phyloP scores from a whole-genome alignment of 306 rosid species.

The Albizia julibrissin region DNA sequence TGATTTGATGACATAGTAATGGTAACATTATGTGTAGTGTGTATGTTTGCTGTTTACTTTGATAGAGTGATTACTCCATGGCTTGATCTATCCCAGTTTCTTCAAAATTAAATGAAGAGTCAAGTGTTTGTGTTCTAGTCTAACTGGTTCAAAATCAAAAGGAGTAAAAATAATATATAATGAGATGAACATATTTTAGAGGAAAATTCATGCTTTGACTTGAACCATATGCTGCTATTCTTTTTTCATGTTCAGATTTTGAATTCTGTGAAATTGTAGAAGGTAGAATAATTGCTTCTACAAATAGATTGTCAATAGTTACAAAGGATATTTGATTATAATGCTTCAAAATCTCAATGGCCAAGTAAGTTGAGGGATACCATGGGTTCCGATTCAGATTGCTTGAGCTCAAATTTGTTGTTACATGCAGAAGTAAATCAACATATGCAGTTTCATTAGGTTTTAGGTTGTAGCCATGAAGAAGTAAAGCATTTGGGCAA shows the following conservation, averaged over 20 bases:
- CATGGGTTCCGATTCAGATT: neutral
- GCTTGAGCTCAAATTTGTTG: neutral
- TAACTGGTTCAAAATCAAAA: neutral
- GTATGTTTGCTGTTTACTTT: neutral
- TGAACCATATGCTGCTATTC: neutral
- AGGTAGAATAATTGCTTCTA: neutral
- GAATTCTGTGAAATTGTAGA: neutral
- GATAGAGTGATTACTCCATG: neutral
- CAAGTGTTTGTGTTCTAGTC: neutral
- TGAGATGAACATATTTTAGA: neutral
- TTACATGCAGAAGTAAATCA: neutral
- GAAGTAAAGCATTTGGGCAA: neutral
- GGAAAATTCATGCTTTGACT: neutral
- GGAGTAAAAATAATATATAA: neutral
- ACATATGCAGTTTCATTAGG: too few relatives aligned
- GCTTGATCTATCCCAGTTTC: constrained; percentile 18
- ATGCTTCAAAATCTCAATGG: neutral
- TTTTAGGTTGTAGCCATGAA: too few relatives aligned
- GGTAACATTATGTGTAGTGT: constrained; percentile 15
- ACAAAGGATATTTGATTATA: neutral
- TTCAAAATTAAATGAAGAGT: neutral
- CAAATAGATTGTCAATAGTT: neutral
- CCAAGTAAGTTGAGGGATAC: neutral
- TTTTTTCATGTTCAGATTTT: neutral
- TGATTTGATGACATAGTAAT: constrained; percentile 4